phyloP scores from a whole-genome alignment of 306 rosid genomes.

The Cajanus cajan region DNA sequence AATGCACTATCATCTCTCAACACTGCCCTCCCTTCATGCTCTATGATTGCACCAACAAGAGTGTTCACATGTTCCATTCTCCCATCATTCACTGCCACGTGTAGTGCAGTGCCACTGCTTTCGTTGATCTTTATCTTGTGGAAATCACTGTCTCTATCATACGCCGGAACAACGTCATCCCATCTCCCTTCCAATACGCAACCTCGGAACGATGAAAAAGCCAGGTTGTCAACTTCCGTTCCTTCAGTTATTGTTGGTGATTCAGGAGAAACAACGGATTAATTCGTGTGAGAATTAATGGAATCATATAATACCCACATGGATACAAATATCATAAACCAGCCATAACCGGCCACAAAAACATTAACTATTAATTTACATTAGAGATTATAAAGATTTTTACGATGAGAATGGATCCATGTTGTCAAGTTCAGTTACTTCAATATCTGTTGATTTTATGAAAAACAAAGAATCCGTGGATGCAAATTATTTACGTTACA shows the following conservation, averaged over 20 bases:
- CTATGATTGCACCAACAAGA: not conserved
- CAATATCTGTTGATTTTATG: too few relatives aligned
- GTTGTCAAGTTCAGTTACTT: too few relatives aligned
- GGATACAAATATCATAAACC: too few relatives aligned
- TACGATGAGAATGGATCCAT: too few relatives aligned
- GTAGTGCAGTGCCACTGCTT: not conserved
- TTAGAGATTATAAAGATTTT: too few relatives aligned
- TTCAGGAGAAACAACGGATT: too few relatives aligned
- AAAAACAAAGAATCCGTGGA: too few relatives aligned
- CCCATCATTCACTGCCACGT: conserved; percentile 1
- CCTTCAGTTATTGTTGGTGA: not conserved
- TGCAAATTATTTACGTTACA: too few relatives aligned
- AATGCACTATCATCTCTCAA: not conserved
- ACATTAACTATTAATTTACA: too few relatives aligned
- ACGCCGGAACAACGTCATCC: not conserved
- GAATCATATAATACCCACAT: too few relatives aligned
- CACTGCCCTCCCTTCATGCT: not conserved
- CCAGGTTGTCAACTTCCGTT: not conserved
- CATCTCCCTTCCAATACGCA: not conserved
- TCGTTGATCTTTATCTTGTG: not conserved
- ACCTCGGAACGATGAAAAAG: not conserved
- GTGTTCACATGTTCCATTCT: not conserved
- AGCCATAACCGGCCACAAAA: too few relatives aligned
- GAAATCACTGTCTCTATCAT: not conserved
- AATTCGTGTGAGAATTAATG: too few relatives aligned